These are phyloP conservation scores for Russula emetica DNA, from an alignment of 768 basidiomycete species.

Conservation along the genomic window DNA sequence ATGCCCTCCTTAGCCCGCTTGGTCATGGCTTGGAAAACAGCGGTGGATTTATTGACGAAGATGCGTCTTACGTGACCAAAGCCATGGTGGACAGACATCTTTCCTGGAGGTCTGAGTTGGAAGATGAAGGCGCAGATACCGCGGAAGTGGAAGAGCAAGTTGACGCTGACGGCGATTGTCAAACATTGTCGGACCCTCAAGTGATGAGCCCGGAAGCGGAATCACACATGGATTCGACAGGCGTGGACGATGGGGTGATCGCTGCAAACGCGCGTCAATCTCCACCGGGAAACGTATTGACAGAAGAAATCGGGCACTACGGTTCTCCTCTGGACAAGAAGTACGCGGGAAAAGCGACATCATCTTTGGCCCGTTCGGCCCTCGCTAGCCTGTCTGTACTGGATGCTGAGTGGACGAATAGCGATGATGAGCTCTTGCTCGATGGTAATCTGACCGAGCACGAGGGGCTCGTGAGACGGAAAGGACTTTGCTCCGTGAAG, in stretches of 20 bases:
- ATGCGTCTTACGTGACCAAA: neutral
- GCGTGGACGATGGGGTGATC: neutral
- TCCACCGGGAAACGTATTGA: neutral
- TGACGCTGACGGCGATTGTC: neutral
- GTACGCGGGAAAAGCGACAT: neutral
- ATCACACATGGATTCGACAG: neutral
- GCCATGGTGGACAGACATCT: neutral
- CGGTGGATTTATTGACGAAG: neutral
- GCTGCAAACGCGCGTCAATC: neutral
- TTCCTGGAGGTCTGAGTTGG: neutral
- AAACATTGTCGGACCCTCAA: neutral
- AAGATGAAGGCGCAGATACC: neutral
- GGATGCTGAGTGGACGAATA: slow-evolving; percentile 9
- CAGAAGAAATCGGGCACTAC: neutral
- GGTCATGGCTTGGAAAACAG: neutral
- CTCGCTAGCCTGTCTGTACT: neutral
- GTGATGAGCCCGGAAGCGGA: neutral
- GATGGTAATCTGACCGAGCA: slow-evolving; percentile 8
- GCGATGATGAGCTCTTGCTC: slow-evolving; percentile 14
- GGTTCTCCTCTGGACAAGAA: neutral
- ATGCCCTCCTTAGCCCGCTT: neutral
- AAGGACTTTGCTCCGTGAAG: slow-evolving; percentile 14
- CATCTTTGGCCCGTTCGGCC: neutral
- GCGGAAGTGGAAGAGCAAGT: slow-evolving; percentile 11
- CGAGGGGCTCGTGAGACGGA: slow-evolving; percentile 13